These are phyloP conservation scores for Cicer yamashitae DNA, from an alignment of 306 rosid genomes.

Conservation along the genomic window DNA sequence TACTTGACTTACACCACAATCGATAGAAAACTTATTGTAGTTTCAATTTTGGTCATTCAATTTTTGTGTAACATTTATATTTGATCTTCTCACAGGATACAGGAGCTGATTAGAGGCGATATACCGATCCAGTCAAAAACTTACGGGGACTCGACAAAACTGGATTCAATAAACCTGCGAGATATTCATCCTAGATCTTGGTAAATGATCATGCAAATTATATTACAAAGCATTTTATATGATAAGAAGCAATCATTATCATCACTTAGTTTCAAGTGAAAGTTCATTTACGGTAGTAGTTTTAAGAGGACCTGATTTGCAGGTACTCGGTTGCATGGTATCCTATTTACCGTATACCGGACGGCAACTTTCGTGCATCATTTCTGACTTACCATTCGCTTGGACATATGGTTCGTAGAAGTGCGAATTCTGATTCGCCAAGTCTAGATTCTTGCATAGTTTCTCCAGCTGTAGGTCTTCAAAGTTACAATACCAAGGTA, in stretches of 20 bases:
- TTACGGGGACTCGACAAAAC: slow-evolving; percentile 70
- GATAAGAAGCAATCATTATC: slow-evolving; percentile 18
- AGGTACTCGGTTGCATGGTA: slow-evolving; percentile 97
- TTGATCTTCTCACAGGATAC: slow-evolving; percentile 63
- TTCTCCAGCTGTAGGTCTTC: slow-evolving; percentile 87
- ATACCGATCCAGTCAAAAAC: slow-evolving; percentile 49
- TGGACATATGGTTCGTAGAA: slow-evolving; percentile 68
- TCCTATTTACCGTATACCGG: slow-evolving; percentile 92
- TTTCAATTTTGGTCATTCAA: neutral
- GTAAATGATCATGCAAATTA: slow-evolving; percentile 48
- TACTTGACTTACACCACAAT: neutral
- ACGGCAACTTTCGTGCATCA: slow-evolving; percentile 77
- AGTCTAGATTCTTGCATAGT: slow-evolving; percentile 54
- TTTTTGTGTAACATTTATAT: slow-evolving; percentile 33
- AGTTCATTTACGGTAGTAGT: slow-evolving; percentile 39
- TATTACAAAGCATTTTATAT: neutral
- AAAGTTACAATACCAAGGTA: slow-evolving; percentile 87
- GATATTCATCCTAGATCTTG: slow-evolving; percentile 86
- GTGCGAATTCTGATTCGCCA: slow-evolving; percentile 45
- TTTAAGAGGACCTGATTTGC: slow-evolving; percentile 47
- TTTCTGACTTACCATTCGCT: slow-evolving; percentile 90
- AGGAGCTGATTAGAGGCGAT: slow-evolving; percentile 63
- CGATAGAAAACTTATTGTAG: neutral
- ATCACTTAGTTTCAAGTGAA: slow-evolving; percentile 29
- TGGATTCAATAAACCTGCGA: slow-evolving; percentile 59